These are phyloP conservation scores for Pseudogymnoascus sp. DNA, from an alignment of 2,329 filamentous ascomycete genomes.

Conservation along the genomic window DNA sequence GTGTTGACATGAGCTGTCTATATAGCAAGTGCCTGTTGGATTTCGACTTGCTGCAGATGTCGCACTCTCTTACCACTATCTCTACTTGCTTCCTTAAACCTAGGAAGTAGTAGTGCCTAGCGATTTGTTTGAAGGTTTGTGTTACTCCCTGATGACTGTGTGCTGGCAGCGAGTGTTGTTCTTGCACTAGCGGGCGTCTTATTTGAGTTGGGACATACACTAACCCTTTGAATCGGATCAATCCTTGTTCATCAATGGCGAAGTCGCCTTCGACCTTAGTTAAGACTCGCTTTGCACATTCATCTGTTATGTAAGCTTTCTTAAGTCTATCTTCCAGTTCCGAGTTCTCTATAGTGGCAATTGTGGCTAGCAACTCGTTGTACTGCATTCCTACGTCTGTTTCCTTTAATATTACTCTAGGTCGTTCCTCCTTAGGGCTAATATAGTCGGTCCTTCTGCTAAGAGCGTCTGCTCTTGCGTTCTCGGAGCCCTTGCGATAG, in stretches of 20 bases:
- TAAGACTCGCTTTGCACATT: background rate
- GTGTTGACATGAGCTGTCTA: too few relatives aligned
- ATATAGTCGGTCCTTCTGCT: background rate
- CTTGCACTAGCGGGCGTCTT: background rate
- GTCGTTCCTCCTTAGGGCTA: background rate
- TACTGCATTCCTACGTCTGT: background rate
- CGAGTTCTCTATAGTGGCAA: background rate
- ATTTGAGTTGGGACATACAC: background rate
- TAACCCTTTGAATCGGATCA: background rate
- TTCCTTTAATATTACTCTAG: background rate
- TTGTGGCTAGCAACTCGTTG: background rate
- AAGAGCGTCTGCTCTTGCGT: background rate
- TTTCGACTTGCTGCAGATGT: background rate
- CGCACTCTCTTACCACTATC: too few relatives aligned
- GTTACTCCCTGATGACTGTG: background rate
- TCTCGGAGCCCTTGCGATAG: too few relatives aligned
- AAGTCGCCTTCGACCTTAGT: background rate
- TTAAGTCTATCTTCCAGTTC: background rate
- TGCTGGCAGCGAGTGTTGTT: background rate
- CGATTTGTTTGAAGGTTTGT: background rate
- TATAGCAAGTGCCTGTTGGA: too few relatives aligned
- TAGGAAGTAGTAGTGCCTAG: too few relatives aligned
- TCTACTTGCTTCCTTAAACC: too few relatives aligned
- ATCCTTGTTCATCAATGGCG: background rate
- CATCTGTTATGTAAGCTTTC: background rate